Conservation (phyloP, 441 rosid genomes). For the Daphne laureola region DNA sequence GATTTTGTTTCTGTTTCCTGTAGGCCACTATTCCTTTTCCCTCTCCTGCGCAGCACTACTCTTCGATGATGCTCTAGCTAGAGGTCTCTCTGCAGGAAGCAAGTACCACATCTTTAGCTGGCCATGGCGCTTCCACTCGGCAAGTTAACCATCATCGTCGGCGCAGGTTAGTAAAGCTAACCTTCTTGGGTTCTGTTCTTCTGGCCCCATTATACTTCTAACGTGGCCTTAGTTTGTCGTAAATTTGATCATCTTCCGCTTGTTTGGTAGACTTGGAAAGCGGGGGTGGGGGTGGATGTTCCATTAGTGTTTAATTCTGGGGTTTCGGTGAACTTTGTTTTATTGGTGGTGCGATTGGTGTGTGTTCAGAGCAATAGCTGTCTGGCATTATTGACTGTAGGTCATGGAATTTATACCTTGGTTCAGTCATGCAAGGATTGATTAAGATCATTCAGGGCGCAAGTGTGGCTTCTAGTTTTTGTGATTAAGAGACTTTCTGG, state of each 20-base stretch:
- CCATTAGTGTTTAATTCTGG: background rate
- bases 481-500: no score
- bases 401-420: no score
- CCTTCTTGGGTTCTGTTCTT: background rate
- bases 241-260: background rate
- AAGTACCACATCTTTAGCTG: conserved; percentile 5
- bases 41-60: no score
- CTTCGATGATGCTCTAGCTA: conserved; percentile 10
- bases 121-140: conserved; percentile 71
- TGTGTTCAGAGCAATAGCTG: no score
- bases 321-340: conserved; percentile 4
- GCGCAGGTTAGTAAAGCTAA: conserved; percentile 62
- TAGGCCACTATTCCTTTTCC: no score
- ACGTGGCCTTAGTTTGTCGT: background rate
- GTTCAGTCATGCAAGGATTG: no score
- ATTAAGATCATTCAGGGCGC: no score
- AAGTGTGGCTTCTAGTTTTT: no score
- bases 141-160: conserved; percentile 75
- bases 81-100: background rate
- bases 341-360: conserved; percentile 11
- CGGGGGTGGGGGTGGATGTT: background rate
- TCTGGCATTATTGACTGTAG: no score
- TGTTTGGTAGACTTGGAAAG: background rate
- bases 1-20: no score
- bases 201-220: background rate